phyloP scores from a whole-genome alignment of 2,329 filamentous ascomycete genomes.

The Teratosphaeria pseudoeucalypti region DNA sequence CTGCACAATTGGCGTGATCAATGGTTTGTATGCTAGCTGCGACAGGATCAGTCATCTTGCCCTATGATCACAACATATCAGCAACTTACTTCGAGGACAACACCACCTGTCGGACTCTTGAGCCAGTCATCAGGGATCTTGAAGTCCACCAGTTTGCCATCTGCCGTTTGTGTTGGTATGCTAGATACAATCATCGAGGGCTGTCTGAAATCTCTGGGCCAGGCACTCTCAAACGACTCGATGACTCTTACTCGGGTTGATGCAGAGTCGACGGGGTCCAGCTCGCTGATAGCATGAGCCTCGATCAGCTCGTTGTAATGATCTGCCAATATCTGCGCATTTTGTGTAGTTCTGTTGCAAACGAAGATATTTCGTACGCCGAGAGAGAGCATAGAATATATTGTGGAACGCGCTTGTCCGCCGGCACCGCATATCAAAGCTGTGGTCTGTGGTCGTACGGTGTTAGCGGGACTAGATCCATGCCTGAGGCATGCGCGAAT shows the following conservation, averaged over 20 bases:
- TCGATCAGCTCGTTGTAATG: constrained; percentile 55
- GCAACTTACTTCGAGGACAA: constrained; percentile 25
- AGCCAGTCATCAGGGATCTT: constrained; percentile 61
- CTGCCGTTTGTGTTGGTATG: constrained; percentile 60
- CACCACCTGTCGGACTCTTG: constrained; percentile 60
- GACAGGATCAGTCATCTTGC: not conserved
- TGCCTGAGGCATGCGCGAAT: constrained; percentile 63
- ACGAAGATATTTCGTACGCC: constrained; percentile 68
- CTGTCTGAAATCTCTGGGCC: constrained; percentile 52
- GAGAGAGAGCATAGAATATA: constrained; percentile 68
- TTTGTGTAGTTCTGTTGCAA: constrained; percentile 58
- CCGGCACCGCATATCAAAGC: constrained; percentile 49
- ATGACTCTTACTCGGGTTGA: constrained; percentile 45
- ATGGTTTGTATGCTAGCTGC: constrained; percentile 55
- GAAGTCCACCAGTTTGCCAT: constrained; percentile 58
- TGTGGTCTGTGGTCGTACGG: constrained; percentile 42
- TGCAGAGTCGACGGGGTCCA: constrained; percentile 9
- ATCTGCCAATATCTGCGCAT: constrained; percentile 54
- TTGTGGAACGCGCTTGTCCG: constrained; percentile 67
- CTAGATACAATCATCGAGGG: constrained; percentile 69
- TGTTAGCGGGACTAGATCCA: constrained; percentile 60
- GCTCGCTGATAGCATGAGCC: constrained; percentile 12
- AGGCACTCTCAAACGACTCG: constrained; percentile 46
- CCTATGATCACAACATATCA: no score
- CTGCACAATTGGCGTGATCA: constrained; percentile 59